Percentiles rank a stretch among this genome's conserved stretches.
phyloP scores from a whole-genome alignment of 2,329 filamentous ascomycete species.

The Botrytis fabae region DNA sequence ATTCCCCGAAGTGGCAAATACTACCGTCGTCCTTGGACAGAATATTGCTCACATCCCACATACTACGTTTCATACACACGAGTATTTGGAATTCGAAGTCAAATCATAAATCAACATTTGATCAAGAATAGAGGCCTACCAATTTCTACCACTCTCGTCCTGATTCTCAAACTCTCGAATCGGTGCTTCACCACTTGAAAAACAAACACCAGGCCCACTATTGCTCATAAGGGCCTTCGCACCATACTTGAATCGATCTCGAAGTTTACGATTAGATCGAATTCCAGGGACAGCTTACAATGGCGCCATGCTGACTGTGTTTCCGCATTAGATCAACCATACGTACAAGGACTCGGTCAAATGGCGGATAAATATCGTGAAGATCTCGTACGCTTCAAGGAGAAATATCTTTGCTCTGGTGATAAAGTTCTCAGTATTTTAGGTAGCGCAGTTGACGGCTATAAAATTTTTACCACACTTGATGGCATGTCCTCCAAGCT shows the following conservation, averaged over 20 bases:
- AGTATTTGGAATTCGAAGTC: not conserved
- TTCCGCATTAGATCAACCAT: not conserved
- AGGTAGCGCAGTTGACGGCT: not conserved
- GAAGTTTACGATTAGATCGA: not conserved
- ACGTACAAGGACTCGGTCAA: not conserved
- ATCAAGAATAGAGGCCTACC: not conserved
- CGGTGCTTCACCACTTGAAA: not conserved
- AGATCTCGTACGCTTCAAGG: constrained; percentile 2
- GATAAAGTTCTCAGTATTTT: not conserved
- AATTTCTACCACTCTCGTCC: not conserved
- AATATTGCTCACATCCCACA: not conserved
- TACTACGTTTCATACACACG: not conserved
- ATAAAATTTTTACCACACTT: not conserved
- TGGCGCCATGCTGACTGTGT: constrained; percentile 7
- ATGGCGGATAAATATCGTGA: not conserved
- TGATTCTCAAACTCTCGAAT: not conserved
- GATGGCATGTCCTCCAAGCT: not conserved
- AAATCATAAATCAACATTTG: not conserved
- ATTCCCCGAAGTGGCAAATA: not conserved
- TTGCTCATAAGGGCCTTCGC: not conserved
- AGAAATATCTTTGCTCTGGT: not conserved
- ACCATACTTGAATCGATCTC: not conserved
- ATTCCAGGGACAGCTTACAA: not conserved
- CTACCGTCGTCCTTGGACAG: not conserved
- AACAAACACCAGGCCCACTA: not conserved